phyloP scores from a whole-genome alignment of 495 filamentous ascomycete genomes.

The Lophium mytilinum region DNA sequence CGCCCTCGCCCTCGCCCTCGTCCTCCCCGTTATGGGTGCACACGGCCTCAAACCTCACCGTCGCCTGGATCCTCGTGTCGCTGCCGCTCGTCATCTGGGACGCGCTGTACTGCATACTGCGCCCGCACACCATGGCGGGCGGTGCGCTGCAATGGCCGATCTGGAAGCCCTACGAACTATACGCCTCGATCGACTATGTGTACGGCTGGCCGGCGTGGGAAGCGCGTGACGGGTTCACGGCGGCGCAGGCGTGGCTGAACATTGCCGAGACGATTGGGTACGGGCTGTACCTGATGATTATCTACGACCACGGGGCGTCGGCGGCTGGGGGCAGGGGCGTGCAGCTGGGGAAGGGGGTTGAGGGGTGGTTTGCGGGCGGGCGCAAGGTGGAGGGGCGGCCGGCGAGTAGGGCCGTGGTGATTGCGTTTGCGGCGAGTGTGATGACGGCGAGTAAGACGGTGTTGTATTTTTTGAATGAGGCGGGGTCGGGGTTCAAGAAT shows the following conservation, averaged over 20 bases:
- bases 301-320: slow-evolving; percentile 42
- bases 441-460: slow-evolving; percentile 86
- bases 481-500: slow-evolving; percentile 66
- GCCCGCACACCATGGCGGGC: slow-evolving; percentile 77
- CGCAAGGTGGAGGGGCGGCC: slow-evolving; percentile 49
- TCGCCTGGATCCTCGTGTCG: slow-evolving; percentile 71
- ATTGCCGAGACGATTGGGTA: slow-evolving; percentile 65
- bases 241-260: slow-evolving; percentile 68
- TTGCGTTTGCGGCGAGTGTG: slow-evolving; percentile 59
- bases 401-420: slow-evolving; percentile 56
- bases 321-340: slow-evolving; percentile 24
- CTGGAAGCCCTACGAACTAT: slow-evolving; percentile 74
- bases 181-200: slow-evolving; percentile 70
- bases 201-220: slow-evolving; percentile 78
- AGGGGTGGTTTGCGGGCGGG: slow-evolving; percentile 38
- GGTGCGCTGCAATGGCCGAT: slow-evolving; percentile 66
- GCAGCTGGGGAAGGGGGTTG: slow-evolving; percentile 32
- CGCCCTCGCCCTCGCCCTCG: background rate
- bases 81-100: slow-evolving; percentile 82
- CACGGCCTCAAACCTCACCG: slow-evolving; percentile 54
- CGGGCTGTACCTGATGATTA: slow-evolving; percentile 56
- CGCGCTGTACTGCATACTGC: slow-evolving; percentile 67
- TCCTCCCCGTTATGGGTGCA: slow-evolving; percentile 67
- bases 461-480: slow-evolving; percentile 78
- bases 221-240: slow-evolving; percentile 66